Evolutionary conservation across 306 rosid species (phyloP).

Genomic region (Malus sylvestris): DNA sequence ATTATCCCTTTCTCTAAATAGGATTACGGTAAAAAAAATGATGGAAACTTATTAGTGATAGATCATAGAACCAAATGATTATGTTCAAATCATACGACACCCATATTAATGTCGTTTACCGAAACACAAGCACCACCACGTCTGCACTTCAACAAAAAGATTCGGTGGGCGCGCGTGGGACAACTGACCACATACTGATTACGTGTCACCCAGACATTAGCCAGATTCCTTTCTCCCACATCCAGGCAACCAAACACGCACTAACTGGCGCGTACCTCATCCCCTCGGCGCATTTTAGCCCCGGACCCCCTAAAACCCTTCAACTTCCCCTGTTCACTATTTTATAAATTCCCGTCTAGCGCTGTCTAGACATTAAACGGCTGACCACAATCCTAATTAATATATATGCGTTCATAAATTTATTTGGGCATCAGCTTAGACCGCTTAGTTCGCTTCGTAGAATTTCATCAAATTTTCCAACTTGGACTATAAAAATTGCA

Average conservation of each 20-base stretch:
- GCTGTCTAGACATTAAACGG: fast-evolving
- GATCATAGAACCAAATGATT: neutral
- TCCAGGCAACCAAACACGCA: neutral
- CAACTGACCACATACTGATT: neutral
- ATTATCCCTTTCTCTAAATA: too few relatives aligned
- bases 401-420: fast-evolving
- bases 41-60: neutral
- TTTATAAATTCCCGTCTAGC: too few relatives aligned
- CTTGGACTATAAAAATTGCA: neutral
- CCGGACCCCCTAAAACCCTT: neutral
- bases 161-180: conserved; percentile 2
- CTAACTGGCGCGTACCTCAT: neutral
- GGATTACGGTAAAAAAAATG: neutral
- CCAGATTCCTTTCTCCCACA: neutral
- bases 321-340: neutral
- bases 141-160: neutral
- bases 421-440: too few relatives aligned
- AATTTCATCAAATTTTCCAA: neutral
- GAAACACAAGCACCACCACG: neutral
- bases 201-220: conserved; percentile 18
- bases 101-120: neutral
- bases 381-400: fast-evolving
- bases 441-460: too few relatives aligned
- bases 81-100: neutral
- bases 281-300: neutral